Evolutionary conservation across 768 basidiomycete species (phyloP), one percentile per base, ranked within the genome.

Genomic region (Suillus americanus): DNA sequence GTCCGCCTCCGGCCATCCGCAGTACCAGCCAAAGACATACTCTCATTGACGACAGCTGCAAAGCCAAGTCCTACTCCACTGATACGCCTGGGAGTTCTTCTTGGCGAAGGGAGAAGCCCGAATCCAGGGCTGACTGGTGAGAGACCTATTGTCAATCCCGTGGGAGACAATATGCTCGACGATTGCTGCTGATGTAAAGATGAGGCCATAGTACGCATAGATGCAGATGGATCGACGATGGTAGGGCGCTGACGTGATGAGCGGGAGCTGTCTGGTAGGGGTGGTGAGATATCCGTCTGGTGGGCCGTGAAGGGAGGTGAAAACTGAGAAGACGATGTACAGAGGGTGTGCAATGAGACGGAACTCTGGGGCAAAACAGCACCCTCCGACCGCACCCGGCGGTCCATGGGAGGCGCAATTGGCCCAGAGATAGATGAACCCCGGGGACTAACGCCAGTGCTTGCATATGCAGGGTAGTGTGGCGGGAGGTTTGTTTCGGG

Each of bases 51-150:
- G 3, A 77, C 71, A 62, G 78, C 79, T n/a, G 71, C 74, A 48
- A 77, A 73, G 13, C 71, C 66, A 16, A 48, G 38, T n/a, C 64
- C 60, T 20, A 56, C n/a, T 28, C 78, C 80, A 67, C 80, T 84
- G 13, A 74, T 63, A 64, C 81, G 75, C 67, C 85, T 74, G 3
- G 65, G 40, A 28, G 48, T 63, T 66, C 83, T 76, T 68, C 86
- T 75, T 67, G 85, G 82, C 55, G 78, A 74, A 25, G 88, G 89
- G 61, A 86, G 79, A 54, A 90, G 82, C n/a, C 83, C 80, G 68
- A 92, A 92, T n/a, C 91, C 91, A 38, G 91, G 91, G 69, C 89
- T 90, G 62, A 89, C 77, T 18, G 91, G 88, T 30, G 89, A 90
- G 46, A 92, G 71, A 5, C 91, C 91, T 67, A 92, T 91, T 68